A percentile compares a stretch with the other conserved stretches of the same genome.
Conservation (phyloP, 1,139 yeast genomes). For the Suhomyces kunorum region DNA sequence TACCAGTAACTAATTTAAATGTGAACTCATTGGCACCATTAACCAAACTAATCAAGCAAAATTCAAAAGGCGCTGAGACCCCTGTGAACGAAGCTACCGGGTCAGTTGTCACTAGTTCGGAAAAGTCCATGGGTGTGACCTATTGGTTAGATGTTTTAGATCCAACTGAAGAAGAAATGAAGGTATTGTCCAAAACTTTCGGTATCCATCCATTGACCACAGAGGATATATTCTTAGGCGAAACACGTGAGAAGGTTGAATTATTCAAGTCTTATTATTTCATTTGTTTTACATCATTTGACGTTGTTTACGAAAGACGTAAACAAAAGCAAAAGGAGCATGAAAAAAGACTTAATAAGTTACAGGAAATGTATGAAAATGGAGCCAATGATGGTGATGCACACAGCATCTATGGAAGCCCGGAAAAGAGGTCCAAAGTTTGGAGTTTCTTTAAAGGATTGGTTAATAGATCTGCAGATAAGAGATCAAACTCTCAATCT, state of each 20-base stretch:
- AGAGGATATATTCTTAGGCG: constrained; percentile 92
- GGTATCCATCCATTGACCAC: constrained; percentile 95
- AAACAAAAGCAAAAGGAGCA: constrained; percentile 48
- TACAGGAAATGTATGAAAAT: constrained; percentile 41
- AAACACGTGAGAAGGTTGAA: constrained; percentile 93
- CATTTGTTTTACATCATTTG: constrained; percentile 92
- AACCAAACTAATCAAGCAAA: constrained; percentile 8
- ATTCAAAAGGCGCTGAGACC: constrained; percentile 12
- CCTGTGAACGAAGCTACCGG: constrained; percentile 19
- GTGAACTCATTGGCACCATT: constrained; percentile 13
- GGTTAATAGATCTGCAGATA: constrained; percentile 6
- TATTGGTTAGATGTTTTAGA: constrained; percentile 92
- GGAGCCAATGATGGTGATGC: constrained; percentile 18
- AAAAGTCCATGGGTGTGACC: constrained; percentile 38
- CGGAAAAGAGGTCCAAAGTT: constrained; percentile 22
- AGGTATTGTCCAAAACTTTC: constrained; percentile 83
- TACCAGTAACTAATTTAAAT: constrained; percentile 7
- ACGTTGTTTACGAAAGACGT: constrained; percentile 72
- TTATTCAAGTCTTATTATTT: constrained; percentile 85
- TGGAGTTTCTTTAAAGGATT: constrained; percentile 21
- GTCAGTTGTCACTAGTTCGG: constrained; percentile 13
- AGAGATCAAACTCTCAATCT: constrained; percentile 7
- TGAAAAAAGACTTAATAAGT: constrained; percentile 40
- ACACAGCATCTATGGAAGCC: constrained; percentile 23
- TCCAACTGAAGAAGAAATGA: constrained; percentile 97